Conservation (phyloP, 345 rosid genomes). For the Camelina hispida region DNA sequence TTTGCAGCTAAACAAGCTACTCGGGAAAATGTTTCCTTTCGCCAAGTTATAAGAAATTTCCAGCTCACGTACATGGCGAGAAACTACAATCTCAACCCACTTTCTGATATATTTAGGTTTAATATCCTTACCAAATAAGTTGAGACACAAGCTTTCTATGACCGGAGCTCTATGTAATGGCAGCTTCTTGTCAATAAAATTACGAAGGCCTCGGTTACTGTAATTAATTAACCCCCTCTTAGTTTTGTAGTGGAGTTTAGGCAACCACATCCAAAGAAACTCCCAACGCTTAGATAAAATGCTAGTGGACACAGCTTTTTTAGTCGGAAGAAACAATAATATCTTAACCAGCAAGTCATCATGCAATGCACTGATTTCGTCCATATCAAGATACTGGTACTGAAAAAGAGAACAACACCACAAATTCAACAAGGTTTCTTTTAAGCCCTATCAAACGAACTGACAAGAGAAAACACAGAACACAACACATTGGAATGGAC, state of each 20-base stretch:
- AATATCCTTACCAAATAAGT: neutral
- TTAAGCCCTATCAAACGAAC: no score
- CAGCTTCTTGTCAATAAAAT: no score
- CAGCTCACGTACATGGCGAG: neutral
- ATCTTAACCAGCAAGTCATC: conserved; percentile 2
- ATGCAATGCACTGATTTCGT: neutral
- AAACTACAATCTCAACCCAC: neutral
- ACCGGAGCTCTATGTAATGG: no score
- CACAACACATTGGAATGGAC: no score
- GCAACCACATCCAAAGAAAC: conserved; percentile 9
- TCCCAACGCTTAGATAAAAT: neutral
- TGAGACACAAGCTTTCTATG: no score
- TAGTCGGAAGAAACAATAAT: neutral
- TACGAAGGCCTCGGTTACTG: no score
- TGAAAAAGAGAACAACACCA: no score
- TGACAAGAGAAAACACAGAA: no score
- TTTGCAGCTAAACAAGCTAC: neutral
- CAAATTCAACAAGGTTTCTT: no score
- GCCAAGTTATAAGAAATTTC: no score
- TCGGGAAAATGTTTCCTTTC: neutral
- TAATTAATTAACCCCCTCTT: no score
- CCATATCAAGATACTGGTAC: no score
- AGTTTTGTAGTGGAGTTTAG: neutral
- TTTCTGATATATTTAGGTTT: neutral
- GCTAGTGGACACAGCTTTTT: neutral